Conservation (phyloP, 768 basidiomycete genomes). For the Scleroderma citrinum region DNA sequence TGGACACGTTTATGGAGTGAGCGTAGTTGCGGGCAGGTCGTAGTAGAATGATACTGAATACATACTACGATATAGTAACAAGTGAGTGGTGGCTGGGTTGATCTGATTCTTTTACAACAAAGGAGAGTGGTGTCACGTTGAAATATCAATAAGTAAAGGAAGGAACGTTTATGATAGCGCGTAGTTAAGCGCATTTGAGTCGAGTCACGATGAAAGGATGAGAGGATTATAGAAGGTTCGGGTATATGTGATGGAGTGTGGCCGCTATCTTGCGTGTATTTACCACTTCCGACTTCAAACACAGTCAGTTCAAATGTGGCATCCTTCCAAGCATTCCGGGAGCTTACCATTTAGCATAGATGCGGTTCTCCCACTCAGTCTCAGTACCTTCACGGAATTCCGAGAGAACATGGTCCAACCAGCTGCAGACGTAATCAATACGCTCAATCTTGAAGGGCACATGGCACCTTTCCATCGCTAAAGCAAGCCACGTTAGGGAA, state of each 20-base stretch:
- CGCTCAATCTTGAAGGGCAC: conserved; percentile 35
- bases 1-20: too few species aligned
- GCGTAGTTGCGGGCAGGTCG: too few species aligned
- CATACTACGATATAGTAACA: too few species aligned
- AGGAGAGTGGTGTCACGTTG: background rate
- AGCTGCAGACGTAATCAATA: conserved; percentile 31
- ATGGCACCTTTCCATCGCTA: conserved; percentile 45
- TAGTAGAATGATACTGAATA: too few species aligned
- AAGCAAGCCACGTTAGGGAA: background rate
- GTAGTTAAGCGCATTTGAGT: too few species aligned
- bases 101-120: background rate
- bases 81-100: too few species aligned
- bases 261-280: background rate
- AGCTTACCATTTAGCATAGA: conserved; percentile 25
- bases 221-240: background rate
- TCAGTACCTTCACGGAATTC: conserved; percentile 23
- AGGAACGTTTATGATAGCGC: too few species aligned
- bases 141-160: background rate
- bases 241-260: background rate
- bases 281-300: background rate
- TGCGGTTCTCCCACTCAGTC: conserved; percentile 21
- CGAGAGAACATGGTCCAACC: conserved; percentile 33
- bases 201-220: background rate
- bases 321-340: background rate
- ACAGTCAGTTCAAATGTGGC: too few species aligned